A percentile compares a stretch with the other conserved stretches of the same genome.
Conservation (phyloP, 2,329 filamentous ascomycete genomes). For the Aspergillus felis region DNA sequence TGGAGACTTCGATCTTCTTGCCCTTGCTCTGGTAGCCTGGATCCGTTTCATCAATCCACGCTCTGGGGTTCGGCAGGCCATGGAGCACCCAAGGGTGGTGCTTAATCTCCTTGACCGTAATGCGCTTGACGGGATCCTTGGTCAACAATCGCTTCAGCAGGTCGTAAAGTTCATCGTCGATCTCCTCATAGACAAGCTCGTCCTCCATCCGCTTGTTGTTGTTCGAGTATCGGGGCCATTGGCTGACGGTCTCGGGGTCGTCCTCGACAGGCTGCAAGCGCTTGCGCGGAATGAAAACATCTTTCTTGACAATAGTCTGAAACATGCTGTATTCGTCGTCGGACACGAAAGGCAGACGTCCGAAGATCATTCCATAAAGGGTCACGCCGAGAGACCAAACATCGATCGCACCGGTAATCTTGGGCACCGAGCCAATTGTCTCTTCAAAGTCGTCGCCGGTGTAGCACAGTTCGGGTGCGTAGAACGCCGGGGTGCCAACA, state of each 20-base stretch:
- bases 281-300: slow-evolving; percentile 81
- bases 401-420: slow-evolving; percentile 88
- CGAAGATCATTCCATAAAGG: slow-evolving; percentile 90
- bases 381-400: slow-evolving; percentile 97
- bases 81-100: slow-evolving; percentile 86
- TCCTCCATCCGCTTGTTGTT: slow-evolving; percentile 71
- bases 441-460: slow-evolving; percentile 63
- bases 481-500: slow-evolving; percentile 95
- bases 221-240: slow-evolving; percentile 50
- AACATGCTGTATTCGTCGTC: slow-evolving; percentile 92
- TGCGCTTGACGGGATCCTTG: slow-evolving; percentile 86
- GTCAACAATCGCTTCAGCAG: slow-evolving; percentile 73
- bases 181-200: slow-evolving; percentile 77
- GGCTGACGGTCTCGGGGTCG: slow-evolving; percentile 43
- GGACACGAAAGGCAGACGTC: slow-evolving; percentile 87
- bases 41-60: slow-evolving; percentile 94
- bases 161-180: slow-evolving; percentile 76
- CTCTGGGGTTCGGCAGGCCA: slow-evolving; percentile 67
- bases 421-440: slow-evolving; percentile 57
- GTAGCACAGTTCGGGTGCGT: slow-evolving; percentile 92
- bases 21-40: slow-evolving; percentile 73
- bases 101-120: slow-evolving; percentile 87
- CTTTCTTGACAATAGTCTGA: slow-evolving; percentile 82
- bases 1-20: slow-evolving; percentile 86
- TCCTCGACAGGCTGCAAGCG: slow-evolving; percentile 69